phyloP scores from a whole-genome alignment of 345 rosid species.

The Barbarea vulgaris region DNA sequence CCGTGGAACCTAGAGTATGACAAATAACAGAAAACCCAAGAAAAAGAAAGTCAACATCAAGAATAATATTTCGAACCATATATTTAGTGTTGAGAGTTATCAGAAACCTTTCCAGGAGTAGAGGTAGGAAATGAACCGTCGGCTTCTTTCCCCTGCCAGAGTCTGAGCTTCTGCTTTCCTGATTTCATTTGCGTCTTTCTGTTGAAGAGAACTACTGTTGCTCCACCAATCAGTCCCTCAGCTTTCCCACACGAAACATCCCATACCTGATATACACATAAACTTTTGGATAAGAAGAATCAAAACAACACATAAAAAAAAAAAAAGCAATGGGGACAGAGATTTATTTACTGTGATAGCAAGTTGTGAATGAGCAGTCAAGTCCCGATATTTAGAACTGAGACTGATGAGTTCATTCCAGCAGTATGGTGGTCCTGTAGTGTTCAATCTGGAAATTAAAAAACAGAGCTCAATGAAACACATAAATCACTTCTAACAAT shows the following conservation, averaged over 20 bases:
- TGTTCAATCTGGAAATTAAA: constrained; percentile 72
- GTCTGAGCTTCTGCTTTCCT: constrained; percentile 94
- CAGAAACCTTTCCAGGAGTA: constrained; percentile 94
- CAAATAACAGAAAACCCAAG: neutral
- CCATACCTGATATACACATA: constrained; percentile 62
- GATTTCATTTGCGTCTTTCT: constrained; percentile 89
- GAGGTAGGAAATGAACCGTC: constrained; percentile 84
- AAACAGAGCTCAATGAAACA: constrained; percentile 19
- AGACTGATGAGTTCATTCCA: constrained; percentile 89
- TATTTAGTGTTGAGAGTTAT: neutral
- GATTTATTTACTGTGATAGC: constrained; percentile 68
- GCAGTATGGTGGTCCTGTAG: constrained; percentile 71
- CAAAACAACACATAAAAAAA: constrained; percentile 19
- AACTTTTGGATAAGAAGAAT: neutral
- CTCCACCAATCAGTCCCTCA: constrained; percentile 91
- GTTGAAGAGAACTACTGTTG: constrained; percentile 87
- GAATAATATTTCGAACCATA: neutral
- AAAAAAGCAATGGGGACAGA: constrained; percentile 14
- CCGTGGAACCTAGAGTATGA: constrained; percentile 70
- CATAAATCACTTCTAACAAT: neutral
- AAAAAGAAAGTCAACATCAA: neutral
- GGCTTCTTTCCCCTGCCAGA: constrained; percentile 87
- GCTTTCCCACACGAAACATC: constrained; percentile 88
- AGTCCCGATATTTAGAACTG: constrained; percentile 89
- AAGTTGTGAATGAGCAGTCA: constrained; percentile 85